Evolutionary conservation across 257 asterid species (phyloP), one percentile per base, ranked within the genome.

Genomic region (Gentiana straminea): DNA sequence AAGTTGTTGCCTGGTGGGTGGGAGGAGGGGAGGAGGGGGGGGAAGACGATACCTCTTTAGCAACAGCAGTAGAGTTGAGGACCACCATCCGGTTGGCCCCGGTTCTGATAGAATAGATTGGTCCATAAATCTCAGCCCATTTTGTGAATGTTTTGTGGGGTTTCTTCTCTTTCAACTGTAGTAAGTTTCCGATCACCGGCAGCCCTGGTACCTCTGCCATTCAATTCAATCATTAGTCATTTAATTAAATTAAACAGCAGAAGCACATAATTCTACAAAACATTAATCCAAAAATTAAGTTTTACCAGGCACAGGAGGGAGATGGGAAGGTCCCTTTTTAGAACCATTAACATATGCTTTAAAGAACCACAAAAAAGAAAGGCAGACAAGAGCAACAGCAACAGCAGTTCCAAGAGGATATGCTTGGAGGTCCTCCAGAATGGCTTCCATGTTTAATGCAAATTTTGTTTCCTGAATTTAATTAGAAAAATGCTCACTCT

Each of bases 111-210:
- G 98, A 83, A 58, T 83, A 92, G 1, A 92, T 55, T 1, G 97
- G 95, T 32, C 97, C 97, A 68, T 92, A 79, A 2, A 59, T 64
- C 68, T 88, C 80, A 34, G 90, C 93, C 95, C 94, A 92, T 52
- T 72, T 83, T n/a, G 85, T 59, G 57, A 92, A 92, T 12, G 97
- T 88, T 55, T 74, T 85, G 77, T 83, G 78, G 36, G 98, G 95
- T 37, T 92, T 92, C 80, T 88, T 92, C 79, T 83, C 95, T 65
- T 80, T 88, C 54, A 92, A 57, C 64, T 92, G 90, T 61, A 92
- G 77, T 66, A 92, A 59, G 71, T 87, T 92, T 33, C 97, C 98
- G 3, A 87, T 57, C 69, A 83, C 70, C 1, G 97, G 95, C 38
- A 85, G 44, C 8, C 98, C 98, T 32, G 91, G 82, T 9, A 91